Evolutionary conservation across 306 rosid species (phyloP).

Genomic region (Hippophae gyantsensis): DNA sequence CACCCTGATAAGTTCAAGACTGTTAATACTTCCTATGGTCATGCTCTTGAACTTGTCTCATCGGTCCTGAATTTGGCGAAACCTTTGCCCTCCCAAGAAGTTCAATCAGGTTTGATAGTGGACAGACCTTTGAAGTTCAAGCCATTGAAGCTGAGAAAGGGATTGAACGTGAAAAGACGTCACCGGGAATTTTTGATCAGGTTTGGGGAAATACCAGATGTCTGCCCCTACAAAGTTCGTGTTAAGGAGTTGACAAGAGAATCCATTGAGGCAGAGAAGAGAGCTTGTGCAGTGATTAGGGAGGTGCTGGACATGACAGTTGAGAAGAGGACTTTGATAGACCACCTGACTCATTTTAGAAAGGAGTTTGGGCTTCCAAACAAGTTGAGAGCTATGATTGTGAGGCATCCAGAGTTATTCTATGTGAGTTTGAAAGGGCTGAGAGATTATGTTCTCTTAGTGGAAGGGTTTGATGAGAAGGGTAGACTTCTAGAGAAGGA

Average conservation of each 20-base stretch:
- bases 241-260: slow-evolving; percentile 33
- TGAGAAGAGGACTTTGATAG: slow-evolving; percentile 77
- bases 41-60: slow-evolving; percentile 83
- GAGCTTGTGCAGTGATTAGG: slow-evolving; percentile 73
- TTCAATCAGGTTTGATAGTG: slow-evolving; percentile 51
- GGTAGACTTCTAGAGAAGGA: slow-evolving; percentile 66
- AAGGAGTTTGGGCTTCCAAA: slow-evolving; percentile 77
- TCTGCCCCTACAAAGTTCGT: slow-evolving; percentile 60
- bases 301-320: slow-evolving; percentile 70
- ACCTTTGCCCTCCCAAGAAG: slow-evolving; percentile 36
- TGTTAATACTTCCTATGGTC: slow-evolving; percentile 73
- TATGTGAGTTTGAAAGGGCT: slow-evolving; percentile 83
- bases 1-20: slow-evolving; percentile 68
- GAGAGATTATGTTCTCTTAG: slow-evolving; percentile 69
- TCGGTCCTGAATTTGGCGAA: slow-evolving; percentile 61
- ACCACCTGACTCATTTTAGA: slow-evolving; percentile 87
- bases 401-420: slow-evolving; percentile 83
- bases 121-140: slow-evolving; percentile 90
- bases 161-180: slow-evolving; percentile 64
- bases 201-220: slow-evolving; percentile 62
- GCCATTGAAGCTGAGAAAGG: slow-evolving; percentile 68
- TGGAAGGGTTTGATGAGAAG: slow-evolving; percentile 73
- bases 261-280: slow-evolving; percentile 77
- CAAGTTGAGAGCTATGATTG: slow-evolving; percentile 74
- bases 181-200: slow-evolving; percentile 68